Percentiles rank a stretch among this genome's conserved stretches.
Conservation (phyloP, 768 basidiomycete species). For the Pholiota microspora region DNA sequence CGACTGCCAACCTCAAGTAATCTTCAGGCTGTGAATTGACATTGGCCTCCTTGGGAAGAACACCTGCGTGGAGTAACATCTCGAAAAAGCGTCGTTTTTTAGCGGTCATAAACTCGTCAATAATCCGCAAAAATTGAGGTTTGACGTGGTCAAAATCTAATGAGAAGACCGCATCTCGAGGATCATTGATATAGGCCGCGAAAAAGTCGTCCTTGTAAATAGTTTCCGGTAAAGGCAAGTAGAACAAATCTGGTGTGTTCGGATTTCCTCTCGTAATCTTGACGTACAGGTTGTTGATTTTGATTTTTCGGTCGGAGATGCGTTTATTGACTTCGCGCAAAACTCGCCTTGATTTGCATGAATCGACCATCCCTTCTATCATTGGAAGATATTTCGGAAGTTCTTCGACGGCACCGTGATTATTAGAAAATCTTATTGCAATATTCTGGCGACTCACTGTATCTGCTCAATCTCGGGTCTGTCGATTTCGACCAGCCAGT, state of each 20-base stretch:
- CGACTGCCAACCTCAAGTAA: too few relatives aligned
- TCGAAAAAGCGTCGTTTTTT: too few relatives aligned
- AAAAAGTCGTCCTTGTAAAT: not conserved
- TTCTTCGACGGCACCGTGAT: not conserved
- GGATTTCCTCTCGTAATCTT: not conserved
- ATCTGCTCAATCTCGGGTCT: too few relatives aligned
- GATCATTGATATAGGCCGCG: not conserved
- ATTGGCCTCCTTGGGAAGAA: too few relatives aligned
- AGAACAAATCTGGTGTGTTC: not conserved
- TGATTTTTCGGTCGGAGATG: not conserved
- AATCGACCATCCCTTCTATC: not conserved
- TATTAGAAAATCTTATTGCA: not conserved
- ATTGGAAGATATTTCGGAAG: not conserved
- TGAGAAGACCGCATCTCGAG: not conserved
- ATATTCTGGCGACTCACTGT: too few relatives aligned
- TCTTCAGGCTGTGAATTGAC: too few relatives aligned
- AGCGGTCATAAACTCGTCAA: too few relatives aligned
- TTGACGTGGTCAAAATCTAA: too few relatives aligned
- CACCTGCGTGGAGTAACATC: too few relatives aligned
- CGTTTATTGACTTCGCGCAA: not conserved
- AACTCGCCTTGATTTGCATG: not conserved
- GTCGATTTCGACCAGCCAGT: too few relatives aligned
- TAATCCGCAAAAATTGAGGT: too few relatives aligned
- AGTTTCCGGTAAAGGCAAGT: not conserved
- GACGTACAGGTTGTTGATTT: not conserved